Evolutionary conservation across 2,329 filamentous ascomycete genomes (phyloP).

Genomic region (Pseudogymnoascus sp.): DNA sequence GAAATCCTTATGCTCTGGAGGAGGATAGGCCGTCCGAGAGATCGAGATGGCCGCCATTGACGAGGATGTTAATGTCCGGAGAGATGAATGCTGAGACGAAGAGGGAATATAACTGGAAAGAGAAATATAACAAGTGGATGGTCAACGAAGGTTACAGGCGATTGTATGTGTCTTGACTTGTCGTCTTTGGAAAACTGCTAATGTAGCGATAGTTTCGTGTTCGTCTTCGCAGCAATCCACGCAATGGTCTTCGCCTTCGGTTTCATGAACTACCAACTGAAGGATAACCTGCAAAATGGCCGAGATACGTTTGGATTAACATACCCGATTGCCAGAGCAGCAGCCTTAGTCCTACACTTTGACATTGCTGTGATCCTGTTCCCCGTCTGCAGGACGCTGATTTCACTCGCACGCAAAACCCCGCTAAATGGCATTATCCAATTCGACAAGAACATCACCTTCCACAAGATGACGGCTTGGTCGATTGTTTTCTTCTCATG

Average conservation of each 20-base stretch:
- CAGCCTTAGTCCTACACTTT: slow-evolving; percentile 71
- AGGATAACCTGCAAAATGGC: slow-evolving; percentile 61
- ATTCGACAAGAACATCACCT: slow-evolving; percentile 84
- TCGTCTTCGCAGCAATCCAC: slow-evolving; percentile 65
- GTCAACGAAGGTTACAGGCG: slow-evolving; percentile 77
- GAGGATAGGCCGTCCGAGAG: slow-evolving; percentile 52
- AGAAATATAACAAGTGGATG: slow-evolving; percentile 81
- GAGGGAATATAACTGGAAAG: slow-evolving; percentile 56
- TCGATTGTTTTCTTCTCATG: slow-evolving; percentile 83
- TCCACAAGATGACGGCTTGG: slow-evolving; percentile 79
- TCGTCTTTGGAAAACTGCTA: slow-evolving; percentile 17
- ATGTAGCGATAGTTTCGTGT: slow-evolving; percentile 55
- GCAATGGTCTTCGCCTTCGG: slow-evolving; percentile 71
- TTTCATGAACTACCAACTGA: slow-evolving; percentile 70
- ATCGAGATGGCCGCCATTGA: slow-evolving; percentile 74
- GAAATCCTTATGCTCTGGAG: slow-evolving; percentile 1
- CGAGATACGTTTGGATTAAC: slow-evolving; percentile 65
- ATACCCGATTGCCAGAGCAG: slow-evolving; percentile 66
- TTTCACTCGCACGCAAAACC: slow-evolving; percentile 71
- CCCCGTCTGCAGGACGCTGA: slow-evolving; percentile 75
- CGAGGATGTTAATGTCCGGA: slow-evolving; percentile 73
- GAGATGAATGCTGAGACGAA: slow-evolving; percentile 71
- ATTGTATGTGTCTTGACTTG: slow-evolving; percentile 47
- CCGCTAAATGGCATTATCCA: slow-evolving; percentile 80
- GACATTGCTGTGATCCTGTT: slow-evolving; percentile 73